A percentile compares a stretch with the other conserved stretches of the same genome.
Conservation (phyloP, 495 filamentous ascomycete genomes). For the Talaromyces trachyspermus region DNA sequence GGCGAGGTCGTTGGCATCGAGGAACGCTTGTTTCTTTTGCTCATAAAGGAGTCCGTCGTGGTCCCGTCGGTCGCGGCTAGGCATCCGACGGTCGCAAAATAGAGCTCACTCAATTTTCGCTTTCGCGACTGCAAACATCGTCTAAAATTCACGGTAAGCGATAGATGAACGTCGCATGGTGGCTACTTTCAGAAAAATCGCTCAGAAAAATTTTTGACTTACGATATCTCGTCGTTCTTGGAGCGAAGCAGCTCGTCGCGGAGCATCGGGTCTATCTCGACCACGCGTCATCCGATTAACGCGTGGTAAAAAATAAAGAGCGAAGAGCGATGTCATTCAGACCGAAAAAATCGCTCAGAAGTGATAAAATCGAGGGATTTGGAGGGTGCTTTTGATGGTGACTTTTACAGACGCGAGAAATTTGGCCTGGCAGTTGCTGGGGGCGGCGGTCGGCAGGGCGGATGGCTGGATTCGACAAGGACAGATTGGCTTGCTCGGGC, state of each 20-base stretch:
- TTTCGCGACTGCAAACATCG: slow-evolving; percentile 70
- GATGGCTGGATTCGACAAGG: slow-evolving; percentile 11
- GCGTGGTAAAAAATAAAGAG: slow-evolving; percentile 39
- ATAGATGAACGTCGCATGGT: slow-evolving; percentile 15
- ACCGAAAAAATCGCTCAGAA: slow-evolving; percentile 41
- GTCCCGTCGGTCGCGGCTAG: slow-evolving; percentile 45
- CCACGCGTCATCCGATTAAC: slow-evolving; percentile 55
- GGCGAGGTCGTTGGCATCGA: slow-evolving; percentile 66
- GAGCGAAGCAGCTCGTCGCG: slow-evolving; percentile 50
- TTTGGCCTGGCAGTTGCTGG: slow-evolving; percentile 31
- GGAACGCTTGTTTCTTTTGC: slow-evolving; percentile 50
- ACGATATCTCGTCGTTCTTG: slow-evolving; percentile 59
- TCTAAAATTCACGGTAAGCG: slow-evolving; percentile 44
- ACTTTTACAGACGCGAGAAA: slow-evolving; percentile 24
- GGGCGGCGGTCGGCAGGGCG: slow-evolving; percentile 7
- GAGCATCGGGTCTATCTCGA: slow-evolving; percentile 47
- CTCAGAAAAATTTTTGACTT: slow-evolving; percentile 30
- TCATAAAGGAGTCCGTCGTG: slow-evolving; percentile 46
- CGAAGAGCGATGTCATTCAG: slow-evolving; percentile 44
- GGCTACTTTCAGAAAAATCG: slow-evolving; percentile 11
- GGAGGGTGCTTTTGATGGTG: slow-evolving; percentile 6
- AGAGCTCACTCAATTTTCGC: slow-evolving; percentile 77
- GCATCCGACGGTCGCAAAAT: slow-evolving; percentile 46
- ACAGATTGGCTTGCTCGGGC: slow-evolving; percentile 4
- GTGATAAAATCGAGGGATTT: slow-evolving; percentile 46